These are phyloP conservation scores for Luzula sylvatica DNA, from an alignment of 176 grass and related monocot species.

Conservation along the genomic window DNA sequence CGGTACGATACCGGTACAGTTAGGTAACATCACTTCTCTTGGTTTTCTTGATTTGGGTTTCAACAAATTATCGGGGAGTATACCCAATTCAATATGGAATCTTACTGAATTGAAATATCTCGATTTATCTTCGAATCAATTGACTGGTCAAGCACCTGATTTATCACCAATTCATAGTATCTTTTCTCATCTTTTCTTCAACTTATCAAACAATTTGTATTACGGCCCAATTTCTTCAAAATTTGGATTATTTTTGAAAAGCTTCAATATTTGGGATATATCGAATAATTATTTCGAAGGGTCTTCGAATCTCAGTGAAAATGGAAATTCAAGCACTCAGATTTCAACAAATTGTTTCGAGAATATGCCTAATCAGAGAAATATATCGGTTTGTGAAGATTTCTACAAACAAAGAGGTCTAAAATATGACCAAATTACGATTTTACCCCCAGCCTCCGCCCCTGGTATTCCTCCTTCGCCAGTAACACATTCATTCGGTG, in stretches of 20 bases:
- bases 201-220: slow-evolving; percentile 57
- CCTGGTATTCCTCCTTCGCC: slow-evolving; percentile 5
- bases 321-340: slow-evolving; percentile 7
- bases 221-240: slow-evolving; percentile 38
- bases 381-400: slow-evolving; percentile 26
- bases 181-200: slow-evolving; percentile 24
- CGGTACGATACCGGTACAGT: slow-evolving; percentile 33
- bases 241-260: slow-evolving; percentile 15
- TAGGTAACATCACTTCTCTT: slow-evolving; percentile 36
- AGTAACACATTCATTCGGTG: slow-evolving; percentile 10
- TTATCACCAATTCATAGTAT: background rate
- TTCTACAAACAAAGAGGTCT: slow-evolving; percentile 51
- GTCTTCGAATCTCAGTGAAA: background rate
- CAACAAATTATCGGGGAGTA: slow-evolving; percentile 20
- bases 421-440: slow-evolving; percentile 12
- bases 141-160: slow-evolving; percentile 38
- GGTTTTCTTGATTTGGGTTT: slow-evolving; percentile 21
- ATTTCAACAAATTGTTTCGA: slow-evolving; percentile 51
- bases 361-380: slow-evolving; percentile 37
- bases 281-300: slow-evolving; percentile 66
- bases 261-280: slow-evolving; percentile 51
- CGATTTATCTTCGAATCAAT: slow-evolving; percentile 61
- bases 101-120: slow-evolving; percentile 23
- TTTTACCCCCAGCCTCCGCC: background rate
- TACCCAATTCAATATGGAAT: slow-evolving; percentile 13